Percentiles rank a stretch among this genome's conserved stretches.
Conservation (phyloP, 495 filamentous ascomycete genomes). For the Elasticomyces elasticus region DNA sequence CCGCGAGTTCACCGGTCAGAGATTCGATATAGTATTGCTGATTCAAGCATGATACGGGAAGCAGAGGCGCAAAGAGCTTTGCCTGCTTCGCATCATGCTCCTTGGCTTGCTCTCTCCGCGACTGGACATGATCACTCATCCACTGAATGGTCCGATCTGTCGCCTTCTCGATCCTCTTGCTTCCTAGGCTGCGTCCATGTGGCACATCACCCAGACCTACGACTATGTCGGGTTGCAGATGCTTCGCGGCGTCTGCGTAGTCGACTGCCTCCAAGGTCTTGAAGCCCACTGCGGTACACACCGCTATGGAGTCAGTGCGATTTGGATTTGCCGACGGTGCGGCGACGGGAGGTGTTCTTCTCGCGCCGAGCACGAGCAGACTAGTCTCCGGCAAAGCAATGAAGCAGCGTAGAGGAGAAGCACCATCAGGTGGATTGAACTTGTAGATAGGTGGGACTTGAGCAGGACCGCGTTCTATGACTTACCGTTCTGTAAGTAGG, state of each 20-base stretch:
- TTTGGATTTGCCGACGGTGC: slow-evolving; percentile 65
- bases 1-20: not conserved
- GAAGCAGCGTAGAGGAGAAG: slow-evolving; percentile 61
- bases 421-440: slow-evolving; percentile 23
- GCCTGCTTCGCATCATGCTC: not conserved
- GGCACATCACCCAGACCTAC: slow-evolving; percentile 71
- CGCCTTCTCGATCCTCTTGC: slow-evolving; percentile 71
- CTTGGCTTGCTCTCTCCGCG: slow-evolving; percentile 26
- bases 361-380: slow-evolving; percentile 66
- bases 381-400: slow-evolving; percentile 46
- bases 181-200: slow-evolving; percentile 45
- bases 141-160: slow-evolving; percentile 70
- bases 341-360: slow-evolving; percentile 64
- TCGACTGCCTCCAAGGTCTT: slow-evolving; percentile 53
- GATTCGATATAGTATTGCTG: slow-evolving; percentile 17
- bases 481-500: slow-evolving; percentile 40
- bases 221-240: slow-evolving; percentile 67
- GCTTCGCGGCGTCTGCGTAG: slow-evolving; percentile 52
- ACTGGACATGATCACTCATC: slow-evolving; percentile 46
- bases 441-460: slow-evolving; percentile 45
- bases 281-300: slow-evolving; percentile 80
- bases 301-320: slow-evolving; percentile 56
- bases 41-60: slow-evolving; percentile 14
- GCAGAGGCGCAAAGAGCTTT: slow-evolving; percentile 17
- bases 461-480: slow-evolving; percentile 59